These are phyloP conservation scores for Cladophialophora immunda DNA, from an alignment of 2,329 filamentous ascomycete genomes.

Conservation along the genomic window DNA sequence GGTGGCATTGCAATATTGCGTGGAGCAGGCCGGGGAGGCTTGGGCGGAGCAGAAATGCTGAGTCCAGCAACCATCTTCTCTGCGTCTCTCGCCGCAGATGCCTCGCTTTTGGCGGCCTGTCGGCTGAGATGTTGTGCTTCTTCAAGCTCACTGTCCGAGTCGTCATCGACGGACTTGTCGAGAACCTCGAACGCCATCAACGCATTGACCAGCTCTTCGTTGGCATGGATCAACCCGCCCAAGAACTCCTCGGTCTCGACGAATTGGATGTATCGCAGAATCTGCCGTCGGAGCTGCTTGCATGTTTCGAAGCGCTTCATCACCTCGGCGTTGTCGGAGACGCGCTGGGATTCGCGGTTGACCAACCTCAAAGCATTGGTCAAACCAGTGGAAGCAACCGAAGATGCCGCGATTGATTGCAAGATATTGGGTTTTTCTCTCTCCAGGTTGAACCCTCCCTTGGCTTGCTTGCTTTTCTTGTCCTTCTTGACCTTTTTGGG, in stretches of 20 bases:
- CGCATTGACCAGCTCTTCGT: slow-evolving; percentile 92
- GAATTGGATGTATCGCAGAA: slow-evolving; percentile 90
- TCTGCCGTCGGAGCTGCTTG: slow-evolving; percentile 83
- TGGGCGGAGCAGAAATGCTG: slow-evolving; percentile 56
- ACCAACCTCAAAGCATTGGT: slow-evolving; percentile 87
- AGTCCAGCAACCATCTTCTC: slow-evolving; percentile 57
- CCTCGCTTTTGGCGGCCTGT: slow-evolving; percentile 36
- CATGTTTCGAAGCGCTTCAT: slow-evolving; percentile 83
- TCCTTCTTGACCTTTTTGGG: slow-evolving; percentile 41
- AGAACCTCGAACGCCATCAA: slow-evolving; percentile 95
- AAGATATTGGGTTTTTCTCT: slow-evolving; percentile 89
- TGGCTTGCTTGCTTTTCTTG: slow-evolving; percentile 62
- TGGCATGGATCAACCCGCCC: slow-evolving; percentile 88
- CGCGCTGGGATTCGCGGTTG: slow-evolving; percentile 86
- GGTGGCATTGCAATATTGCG: slow-evolving; percentile 32
- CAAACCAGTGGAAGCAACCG: slow-evolving; percentile 89
- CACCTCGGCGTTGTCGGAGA: slow-evolving; percentile 82
- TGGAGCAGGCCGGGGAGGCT: slow-evolving; percentile 52
- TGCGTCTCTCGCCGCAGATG: slow-evolving; percentile 41
- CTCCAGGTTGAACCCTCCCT: slow-evolving; percentile 75
- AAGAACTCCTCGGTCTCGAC: slow-evolving; percentile 93
- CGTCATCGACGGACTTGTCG: slow-evolving; percentile 70
- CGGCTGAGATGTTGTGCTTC: slow-evolving; percentile 58
- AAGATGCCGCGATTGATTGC: slow-evolving; percentile 85
- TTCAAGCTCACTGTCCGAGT: slow-evolving; percentile 69